Base-by-base conservation (phyloP, 768 basidiomycete species). In the Trametes elegans region DNA sequence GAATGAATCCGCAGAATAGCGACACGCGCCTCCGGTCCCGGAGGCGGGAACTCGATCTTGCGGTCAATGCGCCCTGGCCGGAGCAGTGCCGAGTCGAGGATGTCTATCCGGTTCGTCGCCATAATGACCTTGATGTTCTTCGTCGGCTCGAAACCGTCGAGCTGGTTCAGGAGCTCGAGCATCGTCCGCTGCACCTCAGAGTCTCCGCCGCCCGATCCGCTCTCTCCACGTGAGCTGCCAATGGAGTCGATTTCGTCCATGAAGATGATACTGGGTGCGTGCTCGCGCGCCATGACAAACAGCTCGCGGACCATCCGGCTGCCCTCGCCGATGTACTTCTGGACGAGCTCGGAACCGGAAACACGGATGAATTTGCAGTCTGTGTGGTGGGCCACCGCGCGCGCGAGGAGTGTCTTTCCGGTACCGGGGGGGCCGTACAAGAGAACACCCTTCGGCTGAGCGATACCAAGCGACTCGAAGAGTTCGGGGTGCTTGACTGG, bases 211-310 rank as follows among this genome's bases (percentile, higher is more conserved):
- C 83, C 81, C 19, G 78, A 79, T 7, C 85, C 85, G 28, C 79
- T 75, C 61, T 94, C 91, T 10, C 95, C 93, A 68, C 95, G 74
- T 59, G 92, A 93, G 59, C 87, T 90, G 50, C 96, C 96, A 66
- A 98, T 98, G 18, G 91, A 93, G 73, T 98, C 96, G 60, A 98
- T 98, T 74, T 98, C 96, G 69, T 98, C 96, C 95, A 98, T 97
- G 78, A 98, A 98, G 69, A 98, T 97, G 74, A 98, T 97, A 71
- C 89, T 90, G 31, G 96, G 96, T 29, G 96, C 96, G 66, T 97
- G 93, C 70, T 98, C 96, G 58, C 94, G 74, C 3, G 96, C 96
- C 96, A 97, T 98, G 57, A 97, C 93, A 77, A 98, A 98, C 55
- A 98, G 72, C 74, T 98, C 96, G 48, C 96, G 82, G 32, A 98